Base-by-base conservation (phyloP, 805 yeast species). In the Wickerhamomyces rabaulensis region DNA sequence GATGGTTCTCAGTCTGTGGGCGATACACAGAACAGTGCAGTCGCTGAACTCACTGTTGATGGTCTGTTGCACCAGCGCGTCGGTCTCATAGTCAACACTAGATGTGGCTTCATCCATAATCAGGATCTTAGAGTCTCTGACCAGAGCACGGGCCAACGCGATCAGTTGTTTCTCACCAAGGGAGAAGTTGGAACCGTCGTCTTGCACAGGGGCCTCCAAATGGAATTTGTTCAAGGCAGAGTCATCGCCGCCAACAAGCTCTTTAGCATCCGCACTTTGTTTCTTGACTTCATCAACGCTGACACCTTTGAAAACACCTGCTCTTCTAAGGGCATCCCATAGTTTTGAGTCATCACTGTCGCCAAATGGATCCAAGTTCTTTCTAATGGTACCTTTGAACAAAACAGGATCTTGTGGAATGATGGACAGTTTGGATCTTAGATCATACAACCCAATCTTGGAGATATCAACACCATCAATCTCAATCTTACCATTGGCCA, bases 351-450 rank as follows among this genome's bases (percentile, higher is more conserved):
- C 94, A 9, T 69, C 54, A 55, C 71, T 70, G 54, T 80, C 75
- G 37, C 68, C 65, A 60, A 85, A 86, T 26, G 92, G 89, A 64
- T 87, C 94, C 57, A 86, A 68, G 57, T 86, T 86, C 47, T 75
- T 75, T 53, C 91, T 69, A 43, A 86, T 71, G 0, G 86, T 73
- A 29, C 94, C 94, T 53, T 77, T 78, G 65, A 86, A 85, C 49
- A 86, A 66, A 0, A 87, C 87, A 0, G 95, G 92, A 54, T 86
- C 94, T 63, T 86, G 94, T 2, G 94, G 94, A 54, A 86, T 86
- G 47, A 86, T 86, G 1, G 89, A 76, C 45, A 86, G 65, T 33
- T 75, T 76, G 4, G 79, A 72, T 57, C 95, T 72, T 55, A 86
- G 70, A 52, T 82, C 87, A 47, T 64, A 66, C 27, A 86, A 67